Conservation (phyloP, 139 green algal species). For the Ettlia oleoabundans region DNA sequence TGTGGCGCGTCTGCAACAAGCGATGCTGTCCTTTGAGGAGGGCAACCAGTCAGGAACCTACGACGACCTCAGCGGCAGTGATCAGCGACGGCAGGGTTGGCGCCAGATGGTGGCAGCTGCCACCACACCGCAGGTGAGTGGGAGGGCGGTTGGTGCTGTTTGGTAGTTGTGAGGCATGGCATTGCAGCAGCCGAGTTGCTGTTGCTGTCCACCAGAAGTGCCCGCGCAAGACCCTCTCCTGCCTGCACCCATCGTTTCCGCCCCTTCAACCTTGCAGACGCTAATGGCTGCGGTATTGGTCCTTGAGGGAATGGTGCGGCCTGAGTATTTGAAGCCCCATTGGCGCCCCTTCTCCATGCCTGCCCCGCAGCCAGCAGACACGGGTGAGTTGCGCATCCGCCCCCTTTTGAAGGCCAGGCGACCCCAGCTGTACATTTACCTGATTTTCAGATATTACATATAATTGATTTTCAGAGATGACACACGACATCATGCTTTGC, state of each 20-base stretch:
- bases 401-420: too few species aligned
- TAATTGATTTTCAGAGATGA: too few species aligned
- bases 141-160: not conserved
- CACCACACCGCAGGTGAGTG: not conserved
- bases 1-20: not conserved
- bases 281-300: slow-evolving; percentile 55
- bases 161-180: not conserved
- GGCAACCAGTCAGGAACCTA: not conserved
- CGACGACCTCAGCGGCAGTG: slow-evolving; percentile 22
- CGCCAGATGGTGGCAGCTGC: not conserved
- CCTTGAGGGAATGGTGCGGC: slow-evolving; percentile 60
- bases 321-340: slow-evolving; percentile 57
- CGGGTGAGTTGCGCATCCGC: slow-evolving; percentile 32
- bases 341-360: slow-evolving; percentile 68
- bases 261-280: slow-evolving; percentile 15
- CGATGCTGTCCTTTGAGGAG: slow-evolving; percentile 36
- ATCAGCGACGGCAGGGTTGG: slow-evolving; percentile 11
- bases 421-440: too few species aligned
- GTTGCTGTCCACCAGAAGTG: too few species aligned
- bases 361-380: slow-evolving; percentile 53
- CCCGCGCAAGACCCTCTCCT: too few species aligned
- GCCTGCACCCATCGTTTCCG: too few species aligned
- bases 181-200: too few species aligned
- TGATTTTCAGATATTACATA: too few species aligned
- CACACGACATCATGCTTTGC: not conserved